Conservation (phyloP, 495 filamentous ascomycete species). For the Lasiosphaeria miniovina region DNA sequence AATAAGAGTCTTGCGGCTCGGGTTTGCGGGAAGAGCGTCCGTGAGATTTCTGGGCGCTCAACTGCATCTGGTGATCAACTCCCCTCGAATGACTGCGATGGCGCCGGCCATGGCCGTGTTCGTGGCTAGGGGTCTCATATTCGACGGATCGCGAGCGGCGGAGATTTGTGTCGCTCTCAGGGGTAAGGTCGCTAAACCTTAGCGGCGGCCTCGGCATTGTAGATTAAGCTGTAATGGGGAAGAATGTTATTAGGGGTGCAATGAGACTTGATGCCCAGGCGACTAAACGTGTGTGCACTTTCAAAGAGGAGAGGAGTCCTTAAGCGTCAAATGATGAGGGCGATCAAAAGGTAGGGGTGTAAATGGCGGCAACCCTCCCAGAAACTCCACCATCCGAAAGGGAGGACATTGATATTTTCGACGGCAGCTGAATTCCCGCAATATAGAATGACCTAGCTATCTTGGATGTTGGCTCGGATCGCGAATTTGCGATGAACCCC, state of each 20-base stretch:
- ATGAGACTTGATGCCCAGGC: too few relatives aligned
- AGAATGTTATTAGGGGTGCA: background rate
- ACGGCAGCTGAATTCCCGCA: too few relatives aligned
- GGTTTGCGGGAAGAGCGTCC: background rate
- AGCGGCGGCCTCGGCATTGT: background rate
- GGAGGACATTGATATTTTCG: too few relatives aligned
- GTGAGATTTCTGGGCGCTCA: background rate
- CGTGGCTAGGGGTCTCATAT: background rate
- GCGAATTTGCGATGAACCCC: too few relatives aligned
- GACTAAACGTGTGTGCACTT: too few relatives aligned
- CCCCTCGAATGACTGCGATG: background rate
- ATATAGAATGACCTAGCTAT: too few relatives aligned
- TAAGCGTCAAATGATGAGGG: background rate
- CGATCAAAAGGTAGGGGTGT: background rate
- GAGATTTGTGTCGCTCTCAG: background rate
- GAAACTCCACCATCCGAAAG: too few relatives aligned
- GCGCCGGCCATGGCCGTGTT: background rate
- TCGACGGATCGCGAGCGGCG: background rate
- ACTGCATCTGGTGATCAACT: background rate
- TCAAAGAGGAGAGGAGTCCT: too few relatives aligned
- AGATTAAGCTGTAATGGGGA: background rate
- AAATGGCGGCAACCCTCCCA: too few relatives aligned
- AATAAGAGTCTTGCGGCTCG: background rate
- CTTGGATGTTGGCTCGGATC: background rate
- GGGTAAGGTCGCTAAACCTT: background rate